Base-by-base conservation (phyloP, 345 rosid genomes). In the Geranium brycei region DNA sequence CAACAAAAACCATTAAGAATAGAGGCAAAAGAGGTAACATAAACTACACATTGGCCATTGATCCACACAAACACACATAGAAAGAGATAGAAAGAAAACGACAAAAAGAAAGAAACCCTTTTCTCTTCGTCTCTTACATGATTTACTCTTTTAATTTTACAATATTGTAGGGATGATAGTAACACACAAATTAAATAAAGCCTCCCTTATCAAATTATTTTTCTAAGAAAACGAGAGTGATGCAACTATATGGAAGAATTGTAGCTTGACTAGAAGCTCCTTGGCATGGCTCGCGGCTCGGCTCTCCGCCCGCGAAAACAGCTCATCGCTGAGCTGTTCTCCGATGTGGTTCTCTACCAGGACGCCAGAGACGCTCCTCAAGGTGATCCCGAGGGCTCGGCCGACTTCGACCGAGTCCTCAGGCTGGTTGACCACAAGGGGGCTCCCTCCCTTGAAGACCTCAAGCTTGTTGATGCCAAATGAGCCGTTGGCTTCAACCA, bases 311-410 rank as follows among this genome's bases (percentile, higher is more conserved):
- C 91, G 70, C 28, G 59, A 64, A 64, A 92, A 92, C 64, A 92
- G 72, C 79, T 84, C 82, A 62, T 87, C 83, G 51, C 95, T 82
- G 4, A 87, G 87, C 77, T 69, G 67, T 7, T 92, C 91, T 0
- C 98, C 98, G 0, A 89, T 82, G 67, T 92, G 98, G 63, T 96
- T 96, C 40, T 92, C 98, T 0, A 92, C 96, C 0, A 92, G 83
- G 17, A 92, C 98, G 5, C 95, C 98, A 0, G 91, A 78, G 17
- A 89, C 89, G 19, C 93, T 92, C 68, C 91, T 83, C 75, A 96
- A 86, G 66, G 79, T 84, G 41, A 76, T 83, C 67, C 88, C 86
- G 4, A 89, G 65, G 51, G 95, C 98, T 55, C 76, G 89, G 17
- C 96, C 93, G 1, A 89, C 89, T 73, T 87, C 93, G 0, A 70